Evolutionary conservation across 2,329 filamentous ascomycete species (phyloP), one percentile per base, ranked within the genome.

Genomic region (Anthostomella pinea): DNA sequence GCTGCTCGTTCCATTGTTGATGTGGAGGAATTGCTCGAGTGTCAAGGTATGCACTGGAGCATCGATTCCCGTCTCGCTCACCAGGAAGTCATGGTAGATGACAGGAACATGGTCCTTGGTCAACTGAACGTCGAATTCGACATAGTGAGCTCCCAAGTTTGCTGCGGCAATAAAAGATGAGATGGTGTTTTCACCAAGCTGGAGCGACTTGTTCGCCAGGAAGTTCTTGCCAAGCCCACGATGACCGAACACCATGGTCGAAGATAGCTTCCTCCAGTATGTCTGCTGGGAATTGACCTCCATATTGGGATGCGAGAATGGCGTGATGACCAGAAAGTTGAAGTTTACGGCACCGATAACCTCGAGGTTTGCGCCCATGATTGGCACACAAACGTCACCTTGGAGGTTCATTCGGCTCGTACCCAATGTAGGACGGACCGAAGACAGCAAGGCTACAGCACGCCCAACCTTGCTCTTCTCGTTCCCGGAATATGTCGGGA

Each of bases 31-130:
- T 71, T 96, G 93, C 57, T 98, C 91, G 4, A 97, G 68, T 0
- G 93, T 98, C 46, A 98, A 70, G 0, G 88, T 95, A 59, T 98
- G 93, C 2, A 98, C 91, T 0, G 93, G 93, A 0, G 93, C 93
- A 57, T 98, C 93, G 35, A 96, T 93, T 8, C 94, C 93, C 0
- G 93, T 97, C 65, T 98, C 93, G 58, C 89, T 95, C 60, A 98
- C 93, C 10, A 97, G 73, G 57, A 98, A 98, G 62, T 98, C 93
- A 59, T 98, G 93, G 59, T 98, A 98, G 54, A 98, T 95, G 48
- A 98, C 91, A 0, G 93, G 93, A 2, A 98, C 89, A 54, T 94
- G 89, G 58, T 98, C 93, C 58, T 98, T 98, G n/a, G 93, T 98
- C 24, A 98, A 71, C 60, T 98, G 93, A 1, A 98, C 93, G 59